phyloP scores from a whole-genome alignment of 495 filamentous ascomycete genomes.

The Aspergillus ellipticus region DNA sequence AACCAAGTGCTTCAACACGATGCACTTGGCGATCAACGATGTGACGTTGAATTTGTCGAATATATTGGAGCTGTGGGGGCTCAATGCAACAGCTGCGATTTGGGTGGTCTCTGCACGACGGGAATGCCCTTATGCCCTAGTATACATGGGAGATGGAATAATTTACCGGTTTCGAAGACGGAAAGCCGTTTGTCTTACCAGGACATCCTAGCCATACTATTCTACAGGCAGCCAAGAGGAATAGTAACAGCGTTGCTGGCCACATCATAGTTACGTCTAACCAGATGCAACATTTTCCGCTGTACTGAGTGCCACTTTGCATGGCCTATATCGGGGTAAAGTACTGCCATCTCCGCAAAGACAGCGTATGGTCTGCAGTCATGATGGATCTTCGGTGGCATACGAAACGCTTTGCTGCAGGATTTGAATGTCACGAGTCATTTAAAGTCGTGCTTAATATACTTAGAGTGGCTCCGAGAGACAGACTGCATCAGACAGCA shows the following conservation, averaged over 20 bases:
- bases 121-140: slow-evolving; percentile 40
- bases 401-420: slow-evolving; percentile 40
- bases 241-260: slow-evolving; percentile 29
- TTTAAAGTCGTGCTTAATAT: slow-evolving; percentile 28
- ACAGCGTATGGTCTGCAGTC: slow-evolving; percentile 33
- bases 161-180: slow-evolving; percentile 36
- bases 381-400: slow-evolving; percentile 41
- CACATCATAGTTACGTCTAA: slow-evolving; percentile 35
- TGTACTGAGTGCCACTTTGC: slow-evolving; percentile 39
- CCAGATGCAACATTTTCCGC: slow-evolving; percentile 40
- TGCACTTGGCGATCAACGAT: neutral
- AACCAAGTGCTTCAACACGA: slow-evolving; percentile 19
- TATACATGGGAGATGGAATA: slow-evolving; percentile 31
- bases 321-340: slow-evolving; percentile 42
- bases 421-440: slow-evolving; percentile 44
- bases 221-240: slow-evolving; percentile 7
- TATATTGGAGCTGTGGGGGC: neutral
- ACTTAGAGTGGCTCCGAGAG: neutral
- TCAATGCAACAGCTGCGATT: slow-evolving; percentile 33
- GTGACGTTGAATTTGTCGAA: neutral
- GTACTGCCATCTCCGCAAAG: slow-evolving; percentile 34
- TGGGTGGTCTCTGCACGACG: slow-evolving; percentile 31
- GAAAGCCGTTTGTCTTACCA: slow-evolving; percentile 36
- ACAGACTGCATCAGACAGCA: neutral
- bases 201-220: slow-evolving; percentile 39